Base-by-base conservation (phyloP, 176 grass and related monocot genomes). In the Ensete glaucum region DNA sequence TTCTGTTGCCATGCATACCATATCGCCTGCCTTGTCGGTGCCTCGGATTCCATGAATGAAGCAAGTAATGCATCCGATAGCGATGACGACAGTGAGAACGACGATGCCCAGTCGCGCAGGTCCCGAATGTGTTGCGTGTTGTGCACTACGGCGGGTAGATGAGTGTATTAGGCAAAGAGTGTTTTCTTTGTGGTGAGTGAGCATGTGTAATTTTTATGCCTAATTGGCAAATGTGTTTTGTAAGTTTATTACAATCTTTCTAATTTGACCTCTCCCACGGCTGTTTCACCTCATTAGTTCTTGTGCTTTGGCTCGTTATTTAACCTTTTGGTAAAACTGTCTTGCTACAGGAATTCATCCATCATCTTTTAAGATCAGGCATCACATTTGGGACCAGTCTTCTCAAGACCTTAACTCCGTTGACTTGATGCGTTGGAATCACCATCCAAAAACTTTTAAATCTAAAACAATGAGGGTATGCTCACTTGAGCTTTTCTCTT, bases 1-100 rank as follows among this genome's bases (percentile, higher is more conserved):
- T 99, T 87, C 72, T 99, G 95, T 84, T 99, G 95, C 64, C 95
- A 99, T 58, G 86, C 88, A 5, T 99, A 99, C 68, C 95, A 99
- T 64, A 78, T 82, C 53, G 83, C 84, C 29, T 99, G 95, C 62
- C 88, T 99, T 1, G 76, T 81, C 81, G 95, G 81, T 25, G 88
- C 88, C 53, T 83, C 91, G 23, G 95, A 89, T 76, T 87, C 82
- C 49, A 84, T 87, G 64, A 94, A 79, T 76, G 89, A 79, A 60
- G 83, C 76, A 59, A 83, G 64, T 51, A 82, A 72, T 76, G 11
- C 52, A 16, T 81, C 79, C 9, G 68, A 82, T 16, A 88, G 59
- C 2, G 85, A 82, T 2, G 75, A 85, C 4, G 87, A 78, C 9
- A 83, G 65, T 13, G 90, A 88, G 11, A 85, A 83, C 6, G 85